Percentiles rank a stretch among this genome's conserved stretches.
Evolutionary conservation across 805 yeast species (phyloP).

Genomic region (Candida coquimbonensis): DNA sequence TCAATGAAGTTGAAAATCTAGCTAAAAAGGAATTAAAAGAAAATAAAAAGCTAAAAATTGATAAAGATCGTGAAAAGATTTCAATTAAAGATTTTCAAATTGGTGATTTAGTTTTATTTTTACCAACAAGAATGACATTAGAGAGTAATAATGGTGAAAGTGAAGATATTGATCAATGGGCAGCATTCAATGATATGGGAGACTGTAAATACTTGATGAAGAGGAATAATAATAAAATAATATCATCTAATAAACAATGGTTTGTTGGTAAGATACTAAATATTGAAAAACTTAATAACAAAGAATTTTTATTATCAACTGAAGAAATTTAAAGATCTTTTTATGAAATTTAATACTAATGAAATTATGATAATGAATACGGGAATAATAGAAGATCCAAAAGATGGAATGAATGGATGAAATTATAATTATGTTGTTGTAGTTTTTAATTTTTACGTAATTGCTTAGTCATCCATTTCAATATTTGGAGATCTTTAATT

Average conservation of each 20-base stretch:
- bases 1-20: slow-evolving; percentile 81
- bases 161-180: slow-evolving; percentile 46
- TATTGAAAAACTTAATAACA: slow-evolving; percentile 33
- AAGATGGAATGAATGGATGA: too few relatives aligned
- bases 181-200: slow-evolving; percentile 81
- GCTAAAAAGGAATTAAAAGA: slow-evolving; percentile 83
- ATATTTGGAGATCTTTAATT: too few relatives aligned
- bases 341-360: neutral
- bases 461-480: too few relatives aligned
- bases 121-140: slow-evolving; percentile 49
- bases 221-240: slow-evolving; percentile 21
- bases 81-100: slow-evolving; percentile 59
- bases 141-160: neutral
- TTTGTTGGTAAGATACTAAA: slow-evolving; percentile 61
- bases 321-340: slow-evolving; percentile 9
- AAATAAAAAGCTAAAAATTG: slow-evolving; percentile 39
- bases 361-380: too few relatives aligned
- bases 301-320: slow-evolving; percentile 17
- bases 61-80: slow-evolving; percentile 46
- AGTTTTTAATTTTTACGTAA: too few relatives aligned
- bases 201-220: slow-evolving; percentile 78
- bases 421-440: too few relatives aligned
- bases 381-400: too few relatives aligned
- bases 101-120: slow-evolving; percentile 76
- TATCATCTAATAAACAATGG: slow-evolving; percentile 58